Base-by-base conservation (phyloP, 352 stramenopile genomes). In the Globisporangium paroecandrum region DNA sequence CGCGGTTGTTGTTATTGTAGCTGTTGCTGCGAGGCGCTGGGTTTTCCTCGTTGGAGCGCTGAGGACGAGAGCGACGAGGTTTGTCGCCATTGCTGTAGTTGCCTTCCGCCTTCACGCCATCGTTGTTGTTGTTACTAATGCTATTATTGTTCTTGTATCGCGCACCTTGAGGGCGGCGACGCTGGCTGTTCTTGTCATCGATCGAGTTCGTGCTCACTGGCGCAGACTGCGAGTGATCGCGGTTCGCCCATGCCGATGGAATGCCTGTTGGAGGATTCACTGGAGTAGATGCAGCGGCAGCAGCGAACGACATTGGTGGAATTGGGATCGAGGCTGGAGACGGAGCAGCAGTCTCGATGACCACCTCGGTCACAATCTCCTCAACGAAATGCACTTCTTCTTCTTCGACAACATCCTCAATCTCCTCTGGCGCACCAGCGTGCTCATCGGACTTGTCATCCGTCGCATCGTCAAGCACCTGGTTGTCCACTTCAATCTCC, bases 251-350 rank as follows among this genome's bases (percentile, higher is more conserved):
- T 12, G 75, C 71, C 9, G 69, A 55, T 9, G 69, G 67, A n/a
- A 66, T 67, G 43, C 43, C 18, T 51, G 43, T 51, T 51, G 43
- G 43, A 12, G 43, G 43, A 6, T 51, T 51, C 43, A 51, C 43
- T 51, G 43, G 43, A 51, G 43, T 51, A 1, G 73, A 58, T 6
- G 68, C 68, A 36, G 79, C 60, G 51, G 81, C 76, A 0, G 74
- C 72, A 41, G 82, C 78, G 67, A 89, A 89, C 32, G 78, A 87
- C 36, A 85, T 83, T 3, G 80, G 80, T 9, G 79, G 73, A 13
- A 65, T 68, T 60, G 78, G 62, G 46, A 78, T 68, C 0, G 68
- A 77, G 8, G 74, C 65, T 0, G 73, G 54, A 8, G 64, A 65
- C 41, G 69, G 53, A 20, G 65, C 34, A 38, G 46, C 57, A 38